A percentile compares a stretch with the other conserved stretches of the same genome.
Evolutionary conservation across 176 grass and related monocot species (phyloP).

Genomic region (Panicum miliaceum): DNA sequence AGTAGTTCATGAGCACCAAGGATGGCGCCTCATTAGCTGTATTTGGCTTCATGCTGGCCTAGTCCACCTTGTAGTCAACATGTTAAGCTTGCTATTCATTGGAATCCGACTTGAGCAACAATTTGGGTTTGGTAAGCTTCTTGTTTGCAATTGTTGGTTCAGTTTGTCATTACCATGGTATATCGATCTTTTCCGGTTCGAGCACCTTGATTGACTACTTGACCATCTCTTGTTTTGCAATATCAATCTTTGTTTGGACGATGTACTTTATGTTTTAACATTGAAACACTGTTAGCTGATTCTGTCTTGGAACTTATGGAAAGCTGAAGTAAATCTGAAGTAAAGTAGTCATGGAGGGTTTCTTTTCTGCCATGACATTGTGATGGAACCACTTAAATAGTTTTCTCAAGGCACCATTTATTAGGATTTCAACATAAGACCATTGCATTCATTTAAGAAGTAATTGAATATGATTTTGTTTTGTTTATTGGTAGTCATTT

Average conservation of each 20-base stretch:
- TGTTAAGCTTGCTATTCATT: conserved; percentile 90
- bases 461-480: neutral
- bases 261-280: neutral
- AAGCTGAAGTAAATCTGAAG: conserved; percentile 15
- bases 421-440: neutral
- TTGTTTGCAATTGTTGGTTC: neutral
- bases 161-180: neutral
- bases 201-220: conserved; percentile 3
- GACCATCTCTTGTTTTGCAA: conserved; percentile 1
- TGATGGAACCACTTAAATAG: neutral
- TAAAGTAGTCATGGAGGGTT: neutral
- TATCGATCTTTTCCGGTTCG: neutral
- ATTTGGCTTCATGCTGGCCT: conserved; percentile 89
- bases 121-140: conserved; percentile 86
- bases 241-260: neutral
- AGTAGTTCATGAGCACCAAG: conserved; percentile 79
- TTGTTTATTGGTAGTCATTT: neutral
- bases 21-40: conserved; percentile 83
- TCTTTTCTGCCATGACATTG: neutral
- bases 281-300: neutral
- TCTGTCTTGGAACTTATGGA: conserved; percentile 4
- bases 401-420: conserved; percentile 3
- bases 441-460: neutral
- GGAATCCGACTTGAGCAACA: conserved; percentile 94
- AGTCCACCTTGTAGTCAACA: conserved; percentile 85